A percentile compares a stretch with the other conserved stretches of the same genome.
Evolutionary conservation across 345 rosid genomes (phyloP).

Genomic region (Iberis pinnata): DNA sequence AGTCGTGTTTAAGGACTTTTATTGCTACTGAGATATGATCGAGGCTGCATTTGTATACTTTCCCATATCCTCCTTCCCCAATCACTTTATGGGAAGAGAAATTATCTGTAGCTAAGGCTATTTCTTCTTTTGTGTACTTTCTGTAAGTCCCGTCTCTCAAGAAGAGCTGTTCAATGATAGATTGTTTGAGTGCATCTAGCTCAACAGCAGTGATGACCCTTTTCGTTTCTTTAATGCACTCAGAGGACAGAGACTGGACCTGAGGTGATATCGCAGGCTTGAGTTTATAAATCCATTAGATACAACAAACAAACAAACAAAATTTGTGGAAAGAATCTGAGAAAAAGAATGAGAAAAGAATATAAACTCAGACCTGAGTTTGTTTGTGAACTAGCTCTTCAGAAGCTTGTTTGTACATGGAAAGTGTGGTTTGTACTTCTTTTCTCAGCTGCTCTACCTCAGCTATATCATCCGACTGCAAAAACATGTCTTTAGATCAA

Average conservation of each 20-base stretch:
- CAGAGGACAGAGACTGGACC: constrained; percentile 63
- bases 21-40: constrained; percentile 80
- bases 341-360: too few relatives aligned
- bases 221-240: constrained; percentile 54
- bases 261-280: constrained; percentile 26
- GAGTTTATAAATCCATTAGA: constrained; percentile 15
- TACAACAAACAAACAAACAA: too few relatives aligned
- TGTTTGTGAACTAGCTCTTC: constrained; percentile 68
- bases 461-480: constrained; percentile 45
- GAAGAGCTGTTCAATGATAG: constrained; percentile 55
- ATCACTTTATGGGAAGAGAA: constrained; percentile 57
- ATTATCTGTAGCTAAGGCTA: constrained; percentile 54
- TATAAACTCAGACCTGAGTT: constrained; percentile 44
- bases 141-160: constrained; percentile 57
- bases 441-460: constrained; percentile 60
- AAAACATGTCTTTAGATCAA: constrained; percentile 7
- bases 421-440: constrained; percentile 51
- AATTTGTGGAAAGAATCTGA: background rate
- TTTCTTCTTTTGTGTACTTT: constrained; percentile 56
- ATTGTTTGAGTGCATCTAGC: constrained; percentile 52
- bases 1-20: constrained; percentile 57
- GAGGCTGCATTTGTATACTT: constrained; percentile 75
- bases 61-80: constrained; percentile 88
- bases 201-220: constrained; percentile 69
- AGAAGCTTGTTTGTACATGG: constrained; percentile 63